Evolutionary conservation across 139 green algal species (phyloP).

Genomic region (Closterium sp.): DNA sequence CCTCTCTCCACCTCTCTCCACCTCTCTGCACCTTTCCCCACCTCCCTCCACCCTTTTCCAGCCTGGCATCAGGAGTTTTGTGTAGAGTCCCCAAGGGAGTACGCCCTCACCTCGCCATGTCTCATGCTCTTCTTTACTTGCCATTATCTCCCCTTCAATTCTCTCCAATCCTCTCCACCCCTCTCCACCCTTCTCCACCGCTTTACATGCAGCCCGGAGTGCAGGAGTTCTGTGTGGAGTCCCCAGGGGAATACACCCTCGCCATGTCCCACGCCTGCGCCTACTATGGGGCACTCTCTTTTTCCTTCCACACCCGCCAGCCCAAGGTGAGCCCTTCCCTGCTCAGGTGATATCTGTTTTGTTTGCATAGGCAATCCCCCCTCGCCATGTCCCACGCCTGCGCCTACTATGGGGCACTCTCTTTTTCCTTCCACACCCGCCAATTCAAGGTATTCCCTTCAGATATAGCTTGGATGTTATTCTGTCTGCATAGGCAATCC

Average conservation of each 20-base stretch:
- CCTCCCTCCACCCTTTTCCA: too few relatives aligned
- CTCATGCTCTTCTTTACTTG: background rate
- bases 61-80: background rate
- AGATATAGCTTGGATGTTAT: too few relatives aligned
- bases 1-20: too few relatives aligned
- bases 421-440: background rate
- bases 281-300: background rate
- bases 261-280: background rate
- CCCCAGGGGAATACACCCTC: background rate
- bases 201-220: background rate
- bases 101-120: background rate
- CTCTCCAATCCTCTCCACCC: background rate
- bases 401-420: background rate
- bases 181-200: background rate
- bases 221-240: background rate
- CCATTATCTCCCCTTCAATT: background rate
- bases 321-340: background rate
- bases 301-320: background rate
- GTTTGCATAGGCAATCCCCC: too few relatives aligned
- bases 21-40: too few relatives aligned
- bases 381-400: background rate
- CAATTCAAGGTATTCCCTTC: too few relatives aligned
- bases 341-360: too few relatives aligned
- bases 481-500: too few relatives aligned
- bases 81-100: too few relatives aligned